Conservation (phyloP, 305 asterid species). For the Fraxinus sp. region DNA sequence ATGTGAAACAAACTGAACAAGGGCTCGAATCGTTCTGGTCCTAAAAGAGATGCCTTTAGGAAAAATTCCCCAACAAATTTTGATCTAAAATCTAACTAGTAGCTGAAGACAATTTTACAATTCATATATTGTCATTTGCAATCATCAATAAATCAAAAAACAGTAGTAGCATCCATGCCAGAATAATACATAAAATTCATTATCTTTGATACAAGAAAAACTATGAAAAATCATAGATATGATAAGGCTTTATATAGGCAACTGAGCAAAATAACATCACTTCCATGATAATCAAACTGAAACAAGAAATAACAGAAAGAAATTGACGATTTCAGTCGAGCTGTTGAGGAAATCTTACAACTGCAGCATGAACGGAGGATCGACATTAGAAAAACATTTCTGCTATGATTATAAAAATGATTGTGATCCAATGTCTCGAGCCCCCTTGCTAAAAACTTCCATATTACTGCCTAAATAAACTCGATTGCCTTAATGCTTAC, state of each 20-base stretch:
- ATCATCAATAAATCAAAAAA: not conserved
- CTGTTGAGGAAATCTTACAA: not conserved
- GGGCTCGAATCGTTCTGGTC: not conserved
- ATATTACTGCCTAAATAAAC: not conserved
- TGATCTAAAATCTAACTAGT: not conserved
- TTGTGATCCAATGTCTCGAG: not conserved
- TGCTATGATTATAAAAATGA: not conserved
- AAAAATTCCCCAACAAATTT: not conserved
- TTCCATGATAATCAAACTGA: not conserved
- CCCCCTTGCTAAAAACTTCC: slow-evolving; percentile 8
- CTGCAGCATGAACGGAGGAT: not conserved
- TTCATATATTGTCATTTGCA: not conserved
- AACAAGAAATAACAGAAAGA: not conserved
- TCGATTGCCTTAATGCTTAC: slow-evolving; percentile 41
- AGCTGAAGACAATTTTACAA: not conserved
- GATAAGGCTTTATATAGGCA: not conserved
- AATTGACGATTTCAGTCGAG: not conserved
- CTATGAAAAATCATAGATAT: not conserved
- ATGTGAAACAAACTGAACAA: not conserved
- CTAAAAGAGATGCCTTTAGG: not conserved
- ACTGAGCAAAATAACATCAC: not conserved
- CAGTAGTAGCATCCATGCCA: not conserved
- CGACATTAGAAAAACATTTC: slow-evolving; percentile 4
- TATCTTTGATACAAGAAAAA: no score
- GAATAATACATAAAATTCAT: not conserved